A percentile compares a stretch with the other conserved stretches of the same genome.
phyloP scores from a whole-genome alignment of 2,329 filamentous ascomycete species.

The Microascus cirrosus region DNA sequence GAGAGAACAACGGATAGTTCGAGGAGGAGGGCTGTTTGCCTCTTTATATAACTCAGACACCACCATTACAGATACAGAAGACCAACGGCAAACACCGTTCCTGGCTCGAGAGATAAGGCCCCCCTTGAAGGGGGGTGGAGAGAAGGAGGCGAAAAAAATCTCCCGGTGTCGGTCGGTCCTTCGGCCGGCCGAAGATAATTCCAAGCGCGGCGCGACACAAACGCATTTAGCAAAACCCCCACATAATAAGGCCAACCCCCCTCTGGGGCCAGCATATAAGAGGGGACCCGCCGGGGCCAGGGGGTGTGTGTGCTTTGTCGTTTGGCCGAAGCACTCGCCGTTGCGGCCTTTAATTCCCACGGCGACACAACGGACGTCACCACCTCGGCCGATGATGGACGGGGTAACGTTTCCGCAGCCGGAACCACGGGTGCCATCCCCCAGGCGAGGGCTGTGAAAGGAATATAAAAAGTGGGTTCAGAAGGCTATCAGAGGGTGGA shows the following conservation, averaged over 20 bases:
- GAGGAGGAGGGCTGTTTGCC: not conserved
- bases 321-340: not conserved
- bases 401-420: not conserved
- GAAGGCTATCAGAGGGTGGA: not conserved
- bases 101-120: not conserved
- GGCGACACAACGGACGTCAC: not conserved
- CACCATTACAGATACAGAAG: not conserved
- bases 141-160: not conserved
- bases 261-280: not conserved
- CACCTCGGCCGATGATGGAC: not conserved
- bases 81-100: not conserved
- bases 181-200: not conserved
- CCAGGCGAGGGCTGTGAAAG: not conserved
- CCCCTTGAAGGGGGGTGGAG: not conserved
- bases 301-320: not conserved
- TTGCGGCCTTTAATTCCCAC: not conserved
- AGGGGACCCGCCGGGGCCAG: not conserved
- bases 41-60: not conserved
- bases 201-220: too few relatives aligned
- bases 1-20: not conserved
- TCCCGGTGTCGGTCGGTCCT: not conserved
- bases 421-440: not conserved
- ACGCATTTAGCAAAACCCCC: not conserved
- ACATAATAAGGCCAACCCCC: not conserved
- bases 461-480: not conserved